A percentile compares a stretch with the other conserved stretches of the same genome.
Evolutionary conservation across 2,329 filamentous ascomycete species (phyloP).

Genomic region (Sphaerulina populicola): DNA sequence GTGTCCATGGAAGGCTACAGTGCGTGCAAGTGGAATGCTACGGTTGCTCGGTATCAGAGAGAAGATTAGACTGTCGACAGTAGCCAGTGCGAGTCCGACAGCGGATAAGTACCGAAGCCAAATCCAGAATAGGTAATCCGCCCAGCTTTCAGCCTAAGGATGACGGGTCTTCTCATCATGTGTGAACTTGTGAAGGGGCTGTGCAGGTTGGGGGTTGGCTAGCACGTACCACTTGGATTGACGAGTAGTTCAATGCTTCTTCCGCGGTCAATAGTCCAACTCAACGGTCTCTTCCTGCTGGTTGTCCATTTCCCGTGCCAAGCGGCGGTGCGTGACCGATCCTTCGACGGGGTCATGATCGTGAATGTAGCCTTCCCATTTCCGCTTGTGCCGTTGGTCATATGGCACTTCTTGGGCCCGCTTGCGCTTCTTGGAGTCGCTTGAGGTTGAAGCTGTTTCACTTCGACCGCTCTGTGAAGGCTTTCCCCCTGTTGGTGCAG

Average conservation of each 20-base stretch:
- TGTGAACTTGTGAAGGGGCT: too few species aligned
- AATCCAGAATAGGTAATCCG: constrained; percentile 21
- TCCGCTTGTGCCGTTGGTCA: constrained; percentile 29
- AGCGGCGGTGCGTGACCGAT: constrained; percentile 38
- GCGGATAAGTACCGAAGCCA: constrained; percentile 26
- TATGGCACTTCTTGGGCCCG: constrained; percentile 26
- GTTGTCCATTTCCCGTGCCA: constrained; percentile 40
- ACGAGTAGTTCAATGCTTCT: background rate
- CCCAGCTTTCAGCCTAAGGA: constrained; percentile 34
- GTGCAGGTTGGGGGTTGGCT: background rate
- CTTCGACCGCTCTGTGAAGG: constrained; percentile 19
- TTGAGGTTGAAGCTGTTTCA: constrained; percentile 15
- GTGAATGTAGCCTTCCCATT: constrained; percentile 33
- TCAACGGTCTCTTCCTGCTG: constrained; percentile 34
- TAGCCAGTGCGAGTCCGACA: constrained; percentile 15
- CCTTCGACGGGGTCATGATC: constrained; percentile 32
- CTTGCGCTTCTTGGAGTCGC: constrained; percentile 11
- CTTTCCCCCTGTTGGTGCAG: constrained; percentile 7
- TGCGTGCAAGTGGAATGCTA: background rate
- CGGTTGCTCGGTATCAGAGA: constrained; percentile 24
- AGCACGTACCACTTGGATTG: background rate
- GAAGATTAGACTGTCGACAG: constrained; percentile 33
- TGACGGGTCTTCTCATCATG: constrained; percentile 34
- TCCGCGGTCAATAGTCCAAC: constrained; percentile 41
- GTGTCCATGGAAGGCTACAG: background rate